Base-by-base conservation (phyloP, 2,329 filamentous ascomycete species). In the Ophiocordyceps unilateralis region DNA sequence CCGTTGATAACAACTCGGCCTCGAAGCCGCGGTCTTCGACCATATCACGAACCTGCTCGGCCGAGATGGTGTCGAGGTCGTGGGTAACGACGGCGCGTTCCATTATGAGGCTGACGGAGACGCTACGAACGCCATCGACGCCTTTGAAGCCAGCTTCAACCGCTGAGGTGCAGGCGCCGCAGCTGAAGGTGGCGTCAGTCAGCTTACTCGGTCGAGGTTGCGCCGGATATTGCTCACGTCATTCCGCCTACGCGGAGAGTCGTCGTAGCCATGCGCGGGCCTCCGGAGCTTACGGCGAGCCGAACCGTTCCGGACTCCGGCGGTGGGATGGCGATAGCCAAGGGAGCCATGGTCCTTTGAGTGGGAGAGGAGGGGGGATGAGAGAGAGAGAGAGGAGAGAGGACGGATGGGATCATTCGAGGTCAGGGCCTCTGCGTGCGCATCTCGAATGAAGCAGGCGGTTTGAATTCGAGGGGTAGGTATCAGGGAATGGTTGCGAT, bases 21-120 rank as follows among this genome's bases (percentile, higher is more conserved):
- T 94, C 89, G 58, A 96, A 96, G 1, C 88, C 88, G 46, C 85
- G 75, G 59, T 93, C 87, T 54, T 95, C 86, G 50, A 95, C 91
- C 30, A 83, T 86, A 50, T 93, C 85, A 56, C 76, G 77, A 46
- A 96, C 74, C 51, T 80, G 66, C 32, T 88, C 82, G 46, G 86
- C 74, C 14, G 84, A 66, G 43, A 96, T 74, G 42, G 74, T 72
- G 44, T 72, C 65, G 1, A 85, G 77, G 60, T 96, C 82, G 63
- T 98, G 91, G 62, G 88, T 81, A 30, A 96, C 70, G 37, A 96
- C 88, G n/a, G 89, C 91, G 46, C 89, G 78, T 61, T 94, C 88
- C 78, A 95, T 93, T 44, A 95, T 83, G 53, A 98, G 67, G 58
- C 86, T 94, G 53, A 98, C 83, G 10, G 87, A 93, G 46, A 96